Evolutionary conservation across 1,284 basidiomycete genomes (phyloP), one percentile per base, ranked within the genome.

Genomic region (Sanghuangporus weigelae): DNA sequence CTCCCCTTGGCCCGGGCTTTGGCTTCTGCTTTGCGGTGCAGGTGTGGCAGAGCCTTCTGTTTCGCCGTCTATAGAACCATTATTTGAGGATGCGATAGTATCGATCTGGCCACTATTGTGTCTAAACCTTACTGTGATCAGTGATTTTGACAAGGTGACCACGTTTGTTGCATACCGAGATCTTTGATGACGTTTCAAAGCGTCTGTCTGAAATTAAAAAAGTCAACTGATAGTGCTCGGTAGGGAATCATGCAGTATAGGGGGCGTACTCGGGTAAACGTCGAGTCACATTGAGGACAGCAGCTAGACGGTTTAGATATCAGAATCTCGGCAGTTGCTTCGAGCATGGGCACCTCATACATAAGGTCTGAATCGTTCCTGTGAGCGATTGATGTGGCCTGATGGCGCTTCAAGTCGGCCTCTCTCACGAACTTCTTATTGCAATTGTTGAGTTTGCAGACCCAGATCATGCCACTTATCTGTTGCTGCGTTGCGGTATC

Each of bases 361-460:
- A 90, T 88, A 86, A 90, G 70, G 82, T 36, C 35, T n/a, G 51
- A 56, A 44, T 26, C 82, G 38, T 84, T 78, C 3, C 85, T 84
- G 74, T 90, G 88, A 38, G 81, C 72, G 72, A 88, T 90, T 23
- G 89, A 89, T 26, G 88, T 90, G 70, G 86, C 77, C 72, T 90
- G 89, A 73, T 90, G 88, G 68, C 88, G 72, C 77, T 90, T 90
- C 66, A 90, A 75, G 77, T 90, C 88, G 11, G 89, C 89, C 73
- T 90, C 88, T 61, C 88, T 81, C 54, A 86, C 88, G 71, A 90
- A 90, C 70, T 86, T 83, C 74, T 89, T 90, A 73, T 83, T 84
- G 75, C 88, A 90, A 11, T 87, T 88, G 69, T 85, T 82, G 69
- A 90, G 89, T 72, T 84, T 85, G 77, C 88, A 90, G 7, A 88